phyloP scores from a whole-genome alignment of 208 protist genomes.

The Zelonia costaricensis region DNA sequence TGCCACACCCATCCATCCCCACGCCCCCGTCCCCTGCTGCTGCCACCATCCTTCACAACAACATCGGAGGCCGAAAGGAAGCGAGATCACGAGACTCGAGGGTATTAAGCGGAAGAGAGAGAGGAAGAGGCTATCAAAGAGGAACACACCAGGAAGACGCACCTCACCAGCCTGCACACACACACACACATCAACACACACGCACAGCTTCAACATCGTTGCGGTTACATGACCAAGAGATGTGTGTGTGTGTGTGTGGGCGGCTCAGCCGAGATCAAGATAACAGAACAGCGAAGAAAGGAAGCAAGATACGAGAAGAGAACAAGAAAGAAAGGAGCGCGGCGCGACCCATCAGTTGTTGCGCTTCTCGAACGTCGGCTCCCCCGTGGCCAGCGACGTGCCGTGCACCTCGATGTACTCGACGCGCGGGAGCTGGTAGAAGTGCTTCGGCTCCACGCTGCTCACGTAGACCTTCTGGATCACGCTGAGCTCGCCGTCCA shows the following conservation, averaged over 20 bases:
- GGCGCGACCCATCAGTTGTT: neutral
- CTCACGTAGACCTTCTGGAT: constrained; percentile 63
- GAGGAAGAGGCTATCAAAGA: too few species aligned
- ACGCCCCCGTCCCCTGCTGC: too few species aligned
- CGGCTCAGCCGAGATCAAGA: neutral
- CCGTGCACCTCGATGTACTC: constrained; percentile 77
- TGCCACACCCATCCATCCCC: too few species aligned
- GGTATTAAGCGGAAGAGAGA: too few species aligned
- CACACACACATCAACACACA: neutral
- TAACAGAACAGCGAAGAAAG: neutral
- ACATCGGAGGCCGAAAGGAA: too few species aligned
- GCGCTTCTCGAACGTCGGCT: constrained; percentile 36
- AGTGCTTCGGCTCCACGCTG: constrained; percentile 75
- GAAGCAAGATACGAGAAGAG: neutral
- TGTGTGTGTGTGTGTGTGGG: neutral
- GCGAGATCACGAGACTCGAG: too few species aligned
- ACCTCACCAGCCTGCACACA: too few species aligned
- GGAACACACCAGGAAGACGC: too few species aligned
- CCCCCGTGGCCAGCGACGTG: constrained; percentile 53
- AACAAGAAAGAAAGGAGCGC: neutral
- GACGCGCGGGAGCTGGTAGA: constrained; percentile 75
- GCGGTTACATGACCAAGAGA: neutral
- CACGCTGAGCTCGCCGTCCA: constrained; percentile 57
- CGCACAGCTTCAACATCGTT: neutral
- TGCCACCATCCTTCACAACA: too few species aligned